Percentiles rank a stretch among this genome's conserved stretches.
phyloP scores from a whole-genome alignment of 371 early-diverging fungal genomes.

The Dentiscutata heterogama region DNA sequence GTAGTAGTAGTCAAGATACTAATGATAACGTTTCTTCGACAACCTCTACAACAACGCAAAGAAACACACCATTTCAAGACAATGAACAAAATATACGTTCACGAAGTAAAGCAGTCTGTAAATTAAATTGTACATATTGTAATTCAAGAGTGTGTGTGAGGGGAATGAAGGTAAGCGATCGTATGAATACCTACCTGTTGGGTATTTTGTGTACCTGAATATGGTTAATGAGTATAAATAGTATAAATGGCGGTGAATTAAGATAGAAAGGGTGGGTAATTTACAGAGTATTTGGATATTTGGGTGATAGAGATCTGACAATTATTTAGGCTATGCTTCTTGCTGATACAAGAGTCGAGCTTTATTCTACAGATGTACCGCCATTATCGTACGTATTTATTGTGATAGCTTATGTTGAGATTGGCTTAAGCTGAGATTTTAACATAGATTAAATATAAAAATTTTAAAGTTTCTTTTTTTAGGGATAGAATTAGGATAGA shows the following conservation, averaged over 20 bases:
- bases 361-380: slow-evolving; percentile 60
- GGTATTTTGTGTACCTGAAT: not conserved
- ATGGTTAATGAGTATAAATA: slow-evolving; percentile 16
- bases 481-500: too few relatives aligned
- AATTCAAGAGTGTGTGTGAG: slow-evolving; percentile 47
- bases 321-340: slow-evolving; percentile 58
- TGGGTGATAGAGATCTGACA: slow-evolving; percentile 52
- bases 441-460: too few relatives aligned
- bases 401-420: not conserved
- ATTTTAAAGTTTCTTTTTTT: too few relatives aligned
- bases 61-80: too few relatives aligned
- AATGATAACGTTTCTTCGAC: not conserved
- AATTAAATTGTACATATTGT: slow-evolving; percentile 45
- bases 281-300: not conserved
- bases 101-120: slow-evolving; percentile 44
- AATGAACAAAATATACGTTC: slow-evolving; percentile 17
- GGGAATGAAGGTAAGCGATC: slow-evolving; percentile 42
- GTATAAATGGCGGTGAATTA: not conserved
- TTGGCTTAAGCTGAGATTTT: too few relatives aligned
- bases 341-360: slow-evolving; percentile 59
- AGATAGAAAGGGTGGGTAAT: slow-evolving; percentile 4
- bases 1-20: not conserved
- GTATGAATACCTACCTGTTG: not conserved
- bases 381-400: slow-evolving; percentile 52
- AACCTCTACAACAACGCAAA: too few relatives aligned